Conservation (phyloP, 495 filamentous ascomycete species). For the Usnea hakonensis region DNA sequence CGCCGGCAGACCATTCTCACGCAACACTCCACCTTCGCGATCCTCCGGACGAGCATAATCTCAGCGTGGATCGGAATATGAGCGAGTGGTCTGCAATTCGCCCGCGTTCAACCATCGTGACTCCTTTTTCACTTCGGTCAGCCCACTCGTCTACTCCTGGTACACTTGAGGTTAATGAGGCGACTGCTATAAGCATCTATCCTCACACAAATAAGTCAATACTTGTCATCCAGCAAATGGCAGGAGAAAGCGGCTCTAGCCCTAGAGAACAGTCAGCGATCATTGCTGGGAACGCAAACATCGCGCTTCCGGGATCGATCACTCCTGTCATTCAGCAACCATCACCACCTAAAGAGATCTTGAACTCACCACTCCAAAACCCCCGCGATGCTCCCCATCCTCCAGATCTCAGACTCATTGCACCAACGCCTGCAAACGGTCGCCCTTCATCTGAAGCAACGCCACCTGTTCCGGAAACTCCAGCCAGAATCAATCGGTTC, state of each 20-base stretch:
- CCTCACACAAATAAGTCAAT: conserved; percentile 82
- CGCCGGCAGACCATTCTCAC: conserved; percentile 24
- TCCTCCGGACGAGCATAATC: conserved; percentile 7
- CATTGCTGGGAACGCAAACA: conserved; percentile 24
- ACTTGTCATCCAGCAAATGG: conserved; percentile 61
- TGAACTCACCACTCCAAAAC: conserved; percentile 67
- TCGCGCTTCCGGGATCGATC: conserved; percentile 18
- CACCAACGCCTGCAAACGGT: conserved; percentile 56
- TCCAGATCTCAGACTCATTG: conserved; percentile 65
- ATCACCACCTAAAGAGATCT: conserved; percentile 44
- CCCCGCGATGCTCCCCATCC: conserved; percentile 64
- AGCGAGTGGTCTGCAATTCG: conserved; percentile 28
- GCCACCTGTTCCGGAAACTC: conserved; percentile 16
- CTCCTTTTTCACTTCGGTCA: conserved; percentile 41
- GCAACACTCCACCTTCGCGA: conserved; percentile 10
- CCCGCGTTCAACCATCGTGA: conserved; percentile 40
- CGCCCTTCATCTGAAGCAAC: conserved; percentile 21
- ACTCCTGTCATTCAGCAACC: conserved; percentile 32
- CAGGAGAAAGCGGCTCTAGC: conserved; percentile 22
- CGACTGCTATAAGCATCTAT: conserved; percentile 72
- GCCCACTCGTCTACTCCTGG: conserved; percentile 39
- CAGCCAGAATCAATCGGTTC: conserved; percentile 32
- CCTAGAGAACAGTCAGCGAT: conserved; percentile 21
- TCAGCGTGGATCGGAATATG: conserved; percentile 7
- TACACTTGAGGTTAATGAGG: conserved; percentile 57